Base-by-base conservation (phyloP, 2,329 filamentous ascomycete species). In the Stagonosporopsis tanaceti region DNA sequence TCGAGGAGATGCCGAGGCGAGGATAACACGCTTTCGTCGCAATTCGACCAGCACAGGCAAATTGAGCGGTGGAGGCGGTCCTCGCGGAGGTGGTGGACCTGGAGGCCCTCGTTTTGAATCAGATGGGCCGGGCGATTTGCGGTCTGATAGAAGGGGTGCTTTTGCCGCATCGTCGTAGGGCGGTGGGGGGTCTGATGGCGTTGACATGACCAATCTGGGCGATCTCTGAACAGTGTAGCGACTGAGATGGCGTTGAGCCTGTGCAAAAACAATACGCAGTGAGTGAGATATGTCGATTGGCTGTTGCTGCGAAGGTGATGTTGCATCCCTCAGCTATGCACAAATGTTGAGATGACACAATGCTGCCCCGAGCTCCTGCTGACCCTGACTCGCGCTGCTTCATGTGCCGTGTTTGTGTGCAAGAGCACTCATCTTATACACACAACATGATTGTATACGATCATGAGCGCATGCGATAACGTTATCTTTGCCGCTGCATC, bases 1-100 rank as follows among this genome's bases (percentile, higher is more conserved):
- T 41, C 95, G 85, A 0, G 95, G 95, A 1, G 93, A 97, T 20
- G 90, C 87, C 2, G 93, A 97, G 50, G 95, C 95, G 27, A 99
- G 88, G 65, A 99, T 91, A 6, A 97, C 87, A 63, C 94, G 85
- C 76, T 91, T 92, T 52, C 85, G 85, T 70, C 90, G 88, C 63
- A 99, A 85, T 69, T 89, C 82, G 68, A 85, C 86, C 57, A 99
- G 81, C 53, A 93, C 88, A 15, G 94, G 93, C 17, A 98, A 84
- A 60, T 92, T 85, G 60, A 98, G 85, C 1, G 91, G 90, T 40
- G 85, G 81, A 7, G 87, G 86, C 14, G 82, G 82, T 52, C 81
- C 81, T 50, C 78, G 85, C 1, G 91, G 90, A 40, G 85, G 81
- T 6, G 87, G 86, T 15, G 81, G 82, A 51, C 67, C 64, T 27